A percentile compares a stretch with the other conserved stretches of the same genome.
phyloP scores from a whole-genome alignment of 768 basidiomycete species.

The Mycena epipterygia region DNA sequence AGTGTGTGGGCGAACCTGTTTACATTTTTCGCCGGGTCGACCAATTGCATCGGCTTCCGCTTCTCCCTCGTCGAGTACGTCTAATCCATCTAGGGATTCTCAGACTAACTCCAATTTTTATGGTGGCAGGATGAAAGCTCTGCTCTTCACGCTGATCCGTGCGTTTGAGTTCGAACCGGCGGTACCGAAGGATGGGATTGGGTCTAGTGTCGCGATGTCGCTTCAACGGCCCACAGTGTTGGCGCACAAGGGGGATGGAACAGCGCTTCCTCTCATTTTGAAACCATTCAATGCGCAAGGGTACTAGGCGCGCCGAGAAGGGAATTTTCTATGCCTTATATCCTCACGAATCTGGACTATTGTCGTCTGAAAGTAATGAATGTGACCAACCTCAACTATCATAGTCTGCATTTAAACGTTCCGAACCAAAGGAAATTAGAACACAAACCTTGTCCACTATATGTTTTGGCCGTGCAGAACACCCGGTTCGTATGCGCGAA shows the following conservation, averaged over 20 bases:
- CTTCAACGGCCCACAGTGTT: conserved; percentile 13
- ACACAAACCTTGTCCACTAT: too few species aligned
- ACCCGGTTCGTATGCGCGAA: too few species aligned
- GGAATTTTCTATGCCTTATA: too few species aligned
- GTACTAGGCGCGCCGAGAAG: too few species aligned
- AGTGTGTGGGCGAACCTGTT: conserved; percentile 72
- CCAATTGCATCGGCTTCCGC: conserved; percentile 1
- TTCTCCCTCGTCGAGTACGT: conserved; percentile 8
- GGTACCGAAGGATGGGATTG: conserved; percentile 36
- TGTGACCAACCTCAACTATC: too few species aligned
- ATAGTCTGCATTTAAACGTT: too few species aligned
- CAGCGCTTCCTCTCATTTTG: conserved; percentile 36
- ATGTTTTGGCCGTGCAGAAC: too few species aligned
- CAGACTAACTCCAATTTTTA: not conserved
- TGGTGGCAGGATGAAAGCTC: conserved; percentile 32
- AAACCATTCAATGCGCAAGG: not conserved
- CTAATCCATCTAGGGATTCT: not conserved
- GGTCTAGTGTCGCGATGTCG: conserved; percentile 23
- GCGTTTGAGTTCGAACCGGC: conserved; percentile 39
- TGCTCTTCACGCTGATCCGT: conserved; percentile 41
- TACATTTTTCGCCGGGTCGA: conserved; percentile 69
- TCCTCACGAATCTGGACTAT: too few species aligned
- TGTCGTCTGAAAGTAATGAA: too few species aligned
- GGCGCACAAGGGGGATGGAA: not conserved
- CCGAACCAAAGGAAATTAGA: too few species aligned